Evolutionary conservation across 345 rosid species (phyloP).

Genomic region (Gossypium arboreum): DNA sequence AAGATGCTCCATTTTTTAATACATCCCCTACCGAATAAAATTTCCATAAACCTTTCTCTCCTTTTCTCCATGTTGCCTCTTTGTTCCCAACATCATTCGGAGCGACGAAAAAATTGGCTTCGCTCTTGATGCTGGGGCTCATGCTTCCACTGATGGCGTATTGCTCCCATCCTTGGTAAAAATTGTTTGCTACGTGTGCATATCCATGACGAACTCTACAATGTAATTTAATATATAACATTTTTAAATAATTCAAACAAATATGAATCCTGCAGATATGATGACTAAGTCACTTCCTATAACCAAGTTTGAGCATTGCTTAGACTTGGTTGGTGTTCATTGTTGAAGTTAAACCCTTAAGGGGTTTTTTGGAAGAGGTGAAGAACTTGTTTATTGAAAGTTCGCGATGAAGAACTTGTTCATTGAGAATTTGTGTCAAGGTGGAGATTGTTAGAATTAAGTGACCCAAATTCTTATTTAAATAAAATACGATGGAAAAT

Average conservation of each 20-base stretch:
- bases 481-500: too few species aligned
- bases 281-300: too few species aligned
- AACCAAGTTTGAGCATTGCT: too few species aligned
- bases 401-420: too few species aligned
- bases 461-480: too few species aligned
- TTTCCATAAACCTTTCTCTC: conserved; percentile 40
- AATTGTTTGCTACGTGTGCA: conserved; percentile 70
- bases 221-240: background rate
- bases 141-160: conserved; percentile 86
- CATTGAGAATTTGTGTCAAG: too few species aligned
- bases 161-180: conserved; percentile 74
- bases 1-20: conserved; percentile 62
- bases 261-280: too few species aligned
- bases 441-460: too few species aligned
- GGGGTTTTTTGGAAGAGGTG: too few species aligned
- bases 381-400: too few species aligned
- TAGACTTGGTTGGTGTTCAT: too few species aligned
- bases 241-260: background rate
- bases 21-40: conserved; percentile 52
- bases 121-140: conserved; percentile 73
- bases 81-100: conserved; percentile 35
- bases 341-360: too few species aligned
- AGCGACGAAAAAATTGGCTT: conserved; percentile 66
- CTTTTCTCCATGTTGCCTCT: conserved; percentile 57
- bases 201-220: conserved; percentile 66